Conservation (phyloP, 352 stramenopile genomes). For the Globisporangium spinosum region DNA sequence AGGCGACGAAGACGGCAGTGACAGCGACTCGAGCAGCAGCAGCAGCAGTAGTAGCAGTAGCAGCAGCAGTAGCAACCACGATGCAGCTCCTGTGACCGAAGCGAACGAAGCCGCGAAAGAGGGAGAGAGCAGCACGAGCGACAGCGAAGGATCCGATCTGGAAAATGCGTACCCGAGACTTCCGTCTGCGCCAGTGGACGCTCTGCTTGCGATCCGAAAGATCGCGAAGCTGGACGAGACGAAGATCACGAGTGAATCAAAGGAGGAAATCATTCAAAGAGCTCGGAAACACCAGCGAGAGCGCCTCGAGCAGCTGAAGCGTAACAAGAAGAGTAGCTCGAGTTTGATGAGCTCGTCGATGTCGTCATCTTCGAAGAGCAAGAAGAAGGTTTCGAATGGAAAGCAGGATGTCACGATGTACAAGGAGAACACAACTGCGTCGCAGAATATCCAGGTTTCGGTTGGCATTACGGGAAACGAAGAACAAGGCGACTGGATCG, state of each 20-base stretch:
- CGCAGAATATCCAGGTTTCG: not conserved
- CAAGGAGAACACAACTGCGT: not conserved
- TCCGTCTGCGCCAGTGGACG: constrained; percentile 52
- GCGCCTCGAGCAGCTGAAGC: constrained; percentile 29
- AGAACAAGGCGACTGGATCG: constrained; percentile 49
- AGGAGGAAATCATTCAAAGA: constrained; percentile 35
- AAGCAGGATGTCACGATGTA: constrained; percentile 5
- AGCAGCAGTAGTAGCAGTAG: constrained; percentile 23
- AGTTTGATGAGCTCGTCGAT: constrained; percentile 6
- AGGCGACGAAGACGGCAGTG: constrained; percentile 24
- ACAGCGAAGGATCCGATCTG: constrained; percentile 51
- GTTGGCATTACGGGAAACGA: not conserved
- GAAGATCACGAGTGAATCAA: constrained; percentile 36
- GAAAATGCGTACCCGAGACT: constrained; percentile 62
- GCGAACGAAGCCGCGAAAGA: constrained; percentile 18
- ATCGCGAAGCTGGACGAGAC: constrained; percentile 52
- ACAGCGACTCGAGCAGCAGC: constrained; percentile 32
- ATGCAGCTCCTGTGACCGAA: constrained; percentile 7
- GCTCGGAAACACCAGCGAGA: constrained; percentile 36
- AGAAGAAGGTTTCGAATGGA: constrained; percentile 19
- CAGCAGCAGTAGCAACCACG: constrained; percentile 10
- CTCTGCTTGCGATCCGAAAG: constrained; percentile 49
- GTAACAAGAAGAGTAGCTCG: constrained; percentile 33
- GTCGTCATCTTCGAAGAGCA: constrained; percentile 19
- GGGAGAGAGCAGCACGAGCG: constrained; percentile 41